Percentiles rank a stretch among this genome's conserved stretches.
Evolutionary conservation across 23 red algal species (phyloP).

Genomic region (Gracilaria domingensis): DNA sequence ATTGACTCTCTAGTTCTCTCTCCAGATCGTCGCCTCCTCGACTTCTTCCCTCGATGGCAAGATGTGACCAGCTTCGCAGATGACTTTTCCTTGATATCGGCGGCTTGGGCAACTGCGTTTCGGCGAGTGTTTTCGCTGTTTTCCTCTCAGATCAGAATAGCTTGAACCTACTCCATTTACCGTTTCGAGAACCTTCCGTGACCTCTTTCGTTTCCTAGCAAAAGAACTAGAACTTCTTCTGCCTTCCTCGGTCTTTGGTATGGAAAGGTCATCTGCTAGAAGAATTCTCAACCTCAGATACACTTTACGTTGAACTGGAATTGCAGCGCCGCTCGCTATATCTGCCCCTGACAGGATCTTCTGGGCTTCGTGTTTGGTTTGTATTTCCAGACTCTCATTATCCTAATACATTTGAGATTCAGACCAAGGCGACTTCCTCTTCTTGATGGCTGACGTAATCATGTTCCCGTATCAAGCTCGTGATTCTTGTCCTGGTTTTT

Average conservation of each 20-base stretch:
- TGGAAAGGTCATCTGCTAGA: not conserved
- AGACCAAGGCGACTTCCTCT: not conserved
- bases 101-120: not conserved
- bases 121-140: not conserved
- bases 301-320: too few relatives aligned
- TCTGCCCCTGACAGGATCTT: not conserved
- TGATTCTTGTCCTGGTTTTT: not conserved
- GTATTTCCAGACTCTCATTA: not conserved
- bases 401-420: not conserved
- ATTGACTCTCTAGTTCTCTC: not conserved
- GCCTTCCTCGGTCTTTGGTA: not conserved
- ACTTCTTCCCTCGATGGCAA: not conserved
- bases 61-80: not conserved
- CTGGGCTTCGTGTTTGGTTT: not conserved
- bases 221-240: not conserved
- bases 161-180: not conserved
- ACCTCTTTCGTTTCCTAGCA: conserved; percentile 3
- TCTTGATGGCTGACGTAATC: not conserved
- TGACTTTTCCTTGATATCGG: not conserved
- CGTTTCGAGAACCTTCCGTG: conserved; percentile 18
- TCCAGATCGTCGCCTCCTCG: not conserved
- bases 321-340: too few relatives aligned
- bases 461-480: not conserved
- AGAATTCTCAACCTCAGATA: conserved; percentile 20
- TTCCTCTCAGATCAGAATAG: not conserved